Evolutionary conservation across 2,329 filamentous ascomycete species (phyloP), one percentile per base, ranked within the genome.

Genomic region (Proliferodiscus dingleyae): DNA sequence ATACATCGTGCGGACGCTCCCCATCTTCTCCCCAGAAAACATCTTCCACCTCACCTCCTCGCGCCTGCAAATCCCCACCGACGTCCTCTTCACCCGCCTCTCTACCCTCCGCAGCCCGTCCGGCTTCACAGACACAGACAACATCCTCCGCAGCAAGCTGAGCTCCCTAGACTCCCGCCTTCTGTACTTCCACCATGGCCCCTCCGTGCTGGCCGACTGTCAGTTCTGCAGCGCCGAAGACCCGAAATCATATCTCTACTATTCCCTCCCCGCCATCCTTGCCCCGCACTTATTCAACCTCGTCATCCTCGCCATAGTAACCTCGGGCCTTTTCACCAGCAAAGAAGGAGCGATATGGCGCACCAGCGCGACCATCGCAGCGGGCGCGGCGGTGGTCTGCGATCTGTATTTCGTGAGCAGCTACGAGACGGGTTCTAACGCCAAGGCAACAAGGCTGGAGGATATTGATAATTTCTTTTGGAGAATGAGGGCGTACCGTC

Each of bases 141-240:
- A 78, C 41, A 67, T 74, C 19, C 74, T 97, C 8, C 77, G 81
- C 42, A 68, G 71, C 21, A 83, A 83, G 57, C 82, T 97, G 61
- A 76, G 80, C 55, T 83, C 78, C 49, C 69, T 83, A 43, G 81
- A 88, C 54, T 85, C 84, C 38, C 77, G 87, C 43, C 76, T 93
- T 48, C 72, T 95, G 6, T 97, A 96, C 68, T 74, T 94, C 42
- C 81, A 85, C 48, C 94, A 81, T 66, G 93, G 93, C 2, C 87
- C 89, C 0, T 73, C 78, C 26, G 80, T 83, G 7, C 65, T 97
- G 29, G 72, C 82, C 18, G 73, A 80, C 47, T 97, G 90, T 65
- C 76, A 80, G n/a, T 95, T 95, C 70, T 96, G 90, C 75, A 73
- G 70, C 41, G 68, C 79, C n/a, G 82, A 87, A 47, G 80, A 86